Conservation (phyloP, 371 early-diverging fungal species). For the Nematocida ironsii region DNA sequence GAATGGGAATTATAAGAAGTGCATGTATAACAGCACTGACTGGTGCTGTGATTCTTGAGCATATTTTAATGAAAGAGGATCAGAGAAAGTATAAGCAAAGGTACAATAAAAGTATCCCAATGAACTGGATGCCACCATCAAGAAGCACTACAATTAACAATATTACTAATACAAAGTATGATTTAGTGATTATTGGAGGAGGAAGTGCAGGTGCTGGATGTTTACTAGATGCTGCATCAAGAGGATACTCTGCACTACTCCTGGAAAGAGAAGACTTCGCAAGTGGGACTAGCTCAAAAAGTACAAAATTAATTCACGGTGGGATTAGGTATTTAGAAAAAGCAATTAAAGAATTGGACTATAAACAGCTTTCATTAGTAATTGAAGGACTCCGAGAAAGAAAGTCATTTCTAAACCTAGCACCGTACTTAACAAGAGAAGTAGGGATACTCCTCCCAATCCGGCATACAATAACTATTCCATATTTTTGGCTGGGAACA, state of each 20-base stretch:
- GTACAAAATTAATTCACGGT: constrained; percentile 96
- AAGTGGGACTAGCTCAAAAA: constrained; percentile 86
- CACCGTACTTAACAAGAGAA: constrained; percentile 86
- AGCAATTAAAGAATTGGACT: constrained; percentile 86
- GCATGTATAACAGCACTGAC: constrained; percentile 19
- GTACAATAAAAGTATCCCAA: constrained; percentile 18
- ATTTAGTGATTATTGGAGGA: constrained; percentile 90
- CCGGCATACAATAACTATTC: constrained; percentile 86
- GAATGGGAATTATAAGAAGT: constrained; percentile 24
- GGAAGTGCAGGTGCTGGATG: constrained; percentile 94
- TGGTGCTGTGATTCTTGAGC: constrained; percentile 19
- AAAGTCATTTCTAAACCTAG: constrained; percentile 82
- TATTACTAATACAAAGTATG: constrained; percentile 69
- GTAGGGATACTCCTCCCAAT: constrained; percentile 90
- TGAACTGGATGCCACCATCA: constrained; percentile 58
- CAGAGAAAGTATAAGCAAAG: constrained; percentile 14
- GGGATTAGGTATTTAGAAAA: constrained; percentile 97
- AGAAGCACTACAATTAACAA: constrained; percentile 53
- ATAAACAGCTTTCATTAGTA: constrained; percentile 91
- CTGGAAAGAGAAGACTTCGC: constrained; percentile 94
- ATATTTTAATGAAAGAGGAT: constrained; percentile 8
- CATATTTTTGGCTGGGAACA: constrained; percentile 90
- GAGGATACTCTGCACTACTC: constrained; percentile 88
- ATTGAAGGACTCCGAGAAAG: constrained; percentile 91
- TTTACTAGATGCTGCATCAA: constrained; percentile 87